Evolutionary conservation across 78 protist species (phyloP).

Genomic region (Protostelium mycophagum): DNA sequence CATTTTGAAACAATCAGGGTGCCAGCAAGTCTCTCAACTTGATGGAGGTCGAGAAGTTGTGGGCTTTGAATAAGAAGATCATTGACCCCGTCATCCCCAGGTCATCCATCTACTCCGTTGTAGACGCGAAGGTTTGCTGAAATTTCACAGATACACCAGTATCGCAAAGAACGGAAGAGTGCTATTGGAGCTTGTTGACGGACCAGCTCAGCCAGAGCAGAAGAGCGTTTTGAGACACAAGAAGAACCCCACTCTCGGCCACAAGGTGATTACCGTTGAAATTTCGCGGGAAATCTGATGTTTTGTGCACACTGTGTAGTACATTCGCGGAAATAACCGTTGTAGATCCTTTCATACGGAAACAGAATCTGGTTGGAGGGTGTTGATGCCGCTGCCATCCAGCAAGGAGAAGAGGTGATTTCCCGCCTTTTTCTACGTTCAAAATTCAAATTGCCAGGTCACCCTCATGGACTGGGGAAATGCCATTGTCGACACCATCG

Average conservation of each 20-base stretch:
- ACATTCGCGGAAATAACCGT: no score
- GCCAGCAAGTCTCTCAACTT: constrained; percentile 39
- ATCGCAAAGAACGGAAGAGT: constrained; percentile 16
- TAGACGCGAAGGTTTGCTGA: neutral
- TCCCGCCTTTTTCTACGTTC: neutral
- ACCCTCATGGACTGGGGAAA: constrained; percentile 97
- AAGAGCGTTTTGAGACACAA: constrained; percentile 48
- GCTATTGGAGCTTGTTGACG: constrained; percentile 18
- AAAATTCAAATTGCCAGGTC: constrained; percentile 8
- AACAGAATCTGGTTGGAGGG: constrained; percentile 52
- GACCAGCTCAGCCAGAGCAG: constrained; percentile 24
- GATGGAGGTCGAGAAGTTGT: constrained; percentile 73
- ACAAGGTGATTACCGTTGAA: constrained; percentile 62
- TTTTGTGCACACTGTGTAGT: no score
- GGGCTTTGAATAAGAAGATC: constrained; percentile 85
- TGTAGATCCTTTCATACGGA: no score
- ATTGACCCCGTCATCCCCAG: constrained; percentile 84
- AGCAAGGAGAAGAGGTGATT: constrained; percentile 68
- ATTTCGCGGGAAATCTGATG: neutral
- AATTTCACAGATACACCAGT: constrained; percentile 14
- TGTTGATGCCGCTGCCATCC: constrained; percentile 63
- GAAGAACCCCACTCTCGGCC: constrained; percentile 81
- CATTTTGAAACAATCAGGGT: no score
- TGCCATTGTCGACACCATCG: constrained; percentile 42
- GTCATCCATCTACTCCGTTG: no score